Conservation (phyloP, 768 basidiomycete species). For the Coprinopsis marcescibilis region DNA sequence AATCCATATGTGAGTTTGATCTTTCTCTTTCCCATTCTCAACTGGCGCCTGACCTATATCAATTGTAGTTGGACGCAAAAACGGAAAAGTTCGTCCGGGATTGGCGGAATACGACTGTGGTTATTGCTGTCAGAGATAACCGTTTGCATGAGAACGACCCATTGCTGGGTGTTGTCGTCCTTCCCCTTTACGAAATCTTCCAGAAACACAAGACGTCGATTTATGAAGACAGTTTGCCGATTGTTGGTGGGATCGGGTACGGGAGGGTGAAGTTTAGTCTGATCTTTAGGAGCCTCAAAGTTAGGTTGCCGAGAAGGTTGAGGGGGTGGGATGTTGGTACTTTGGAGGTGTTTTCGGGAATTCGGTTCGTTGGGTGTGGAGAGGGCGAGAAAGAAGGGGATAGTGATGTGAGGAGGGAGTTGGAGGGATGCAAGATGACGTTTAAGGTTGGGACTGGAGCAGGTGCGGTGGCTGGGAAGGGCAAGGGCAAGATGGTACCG, state of each 20-base stretch:
- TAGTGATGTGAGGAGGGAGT: not conserved
- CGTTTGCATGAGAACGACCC: slow-evolving; percentile 57
- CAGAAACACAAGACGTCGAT: slow-evolving; percentile 36
- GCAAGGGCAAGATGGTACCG: slow-evolving; percentile 33
- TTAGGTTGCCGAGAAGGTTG: slow-evolving; percentile 49
- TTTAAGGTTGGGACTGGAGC: not conserved
- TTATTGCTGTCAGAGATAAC: slow-evolving; percentile 61
- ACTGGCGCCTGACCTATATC: not conserved
- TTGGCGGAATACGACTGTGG: slow-evolving; percentile 52
- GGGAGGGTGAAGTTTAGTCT: slow-evolving; percentile 60
- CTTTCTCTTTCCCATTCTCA: not conserved
- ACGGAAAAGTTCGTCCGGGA: slow-evolving; percentile 68
- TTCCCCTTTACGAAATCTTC: slow-evolving; percentile 44
- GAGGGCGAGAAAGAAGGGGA: slow-evolving; percentile 4
- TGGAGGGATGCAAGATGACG: not conserved
- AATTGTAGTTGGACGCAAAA: slow-evolving; percentile 47
- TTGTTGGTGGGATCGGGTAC: slow-evolving; percentile 66
- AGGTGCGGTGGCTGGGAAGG: not conserved
- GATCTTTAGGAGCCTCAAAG: slow-evolving; percentile 62
- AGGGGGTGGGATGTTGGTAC: slow-evolving; percentile 69
- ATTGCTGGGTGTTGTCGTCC: slow-evolving; percentile 63
- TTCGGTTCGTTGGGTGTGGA: too few relatives aligned
- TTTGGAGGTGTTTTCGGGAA: slow-evolving; percentile 42
- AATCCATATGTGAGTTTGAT: slow-evolving; percentile 36
- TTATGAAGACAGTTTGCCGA: slow-evolving; percentile 53